These are phyloP conservation scores for Colletotrichum orchidophilum DNA, from an alignment of 2,329 filamentous ascomycete genomes.

Conservation along the genomic window DNA sequence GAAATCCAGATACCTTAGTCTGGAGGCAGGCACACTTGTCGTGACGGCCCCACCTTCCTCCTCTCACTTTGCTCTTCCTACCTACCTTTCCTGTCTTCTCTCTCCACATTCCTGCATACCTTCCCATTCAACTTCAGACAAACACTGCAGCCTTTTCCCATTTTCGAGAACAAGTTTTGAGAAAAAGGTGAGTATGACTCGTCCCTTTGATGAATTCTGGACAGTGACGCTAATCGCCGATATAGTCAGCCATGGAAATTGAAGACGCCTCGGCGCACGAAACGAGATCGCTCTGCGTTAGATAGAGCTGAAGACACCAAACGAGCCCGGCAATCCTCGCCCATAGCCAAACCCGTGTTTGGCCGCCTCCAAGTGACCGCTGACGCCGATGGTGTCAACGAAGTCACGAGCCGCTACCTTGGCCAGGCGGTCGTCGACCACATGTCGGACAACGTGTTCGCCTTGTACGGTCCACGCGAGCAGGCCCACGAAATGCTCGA, in stretches of 20 bases:
- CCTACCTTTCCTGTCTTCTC: too few species aligned
- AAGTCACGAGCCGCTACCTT: background rate
- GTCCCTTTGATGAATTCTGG: background rate
- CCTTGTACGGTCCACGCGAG: background rate
- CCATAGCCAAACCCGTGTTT: background rate
- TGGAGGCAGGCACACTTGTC: too few species aligned
- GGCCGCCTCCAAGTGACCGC: background rate
- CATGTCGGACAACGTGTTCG: background rate
- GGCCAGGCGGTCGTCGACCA: background rate
- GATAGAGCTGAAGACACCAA: too few species aligned
- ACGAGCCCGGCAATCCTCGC: background rate
- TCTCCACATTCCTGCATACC: too few species aligned
- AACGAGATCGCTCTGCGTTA: background rate
- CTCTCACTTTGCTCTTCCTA: too few species aligned
- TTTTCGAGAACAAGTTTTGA: too few species aligned
- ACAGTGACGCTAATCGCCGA: background rate
- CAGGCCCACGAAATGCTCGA: background rate
- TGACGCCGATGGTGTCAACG: background rate
- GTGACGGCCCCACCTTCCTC: too few species aligned
- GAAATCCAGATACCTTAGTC: too few species aligned
- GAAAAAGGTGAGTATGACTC: background rate
- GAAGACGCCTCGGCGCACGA: background rate
- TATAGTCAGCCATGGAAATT: background rate
- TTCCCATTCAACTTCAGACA: too few species aligned
- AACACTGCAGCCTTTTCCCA: too few species aligned